phyloP scores from a whole-genome alignment of 805 yeast genomes.

The Cyberlindnera euphorbiiphila region DNA sequence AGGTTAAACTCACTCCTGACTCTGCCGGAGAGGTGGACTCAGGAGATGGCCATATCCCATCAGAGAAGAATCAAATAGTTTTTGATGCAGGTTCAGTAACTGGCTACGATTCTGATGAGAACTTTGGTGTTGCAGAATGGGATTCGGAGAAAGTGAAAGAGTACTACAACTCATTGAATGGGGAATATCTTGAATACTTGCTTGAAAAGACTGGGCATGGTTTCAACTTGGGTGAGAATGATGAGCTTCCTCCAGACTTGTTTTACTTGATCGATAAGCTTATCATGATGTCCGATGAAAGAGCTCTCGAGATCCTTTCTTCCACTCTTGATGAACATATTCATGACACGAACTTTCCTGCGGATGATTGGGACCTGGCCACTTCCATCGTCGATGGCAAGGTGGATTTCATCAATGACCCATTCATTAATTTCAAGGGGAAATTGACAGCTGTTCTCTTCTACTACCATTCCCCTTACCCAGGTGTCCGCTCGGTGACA shows the following conservation, averaged over 20 bases:
- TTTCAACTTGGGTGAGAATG: slow-evolving; percentile 10
- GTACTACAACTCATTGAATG: too few species aligned
- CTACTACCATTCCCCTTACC: slow-evolving; percentile 50
- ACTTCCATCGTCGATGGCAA: slow-evolving; percentile 3
- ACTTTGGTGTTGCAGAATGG: too few species aligned
- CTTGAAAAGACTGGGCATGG: slow-evolving; percentile 21
- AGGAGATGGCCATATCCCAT: too few species aligned
- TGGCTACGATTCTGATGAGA: too few species aligned
- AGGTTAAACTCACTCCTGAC: too few species aligned
- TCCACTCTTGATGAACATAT: slow-evolving; percentile 38
- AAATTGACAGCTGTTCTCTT: slow-evolving; percentile 9
- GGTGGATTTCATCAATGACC: slow-evolving; percentile 3
- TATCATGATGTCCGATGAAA: slow-evolving; percentile 27
- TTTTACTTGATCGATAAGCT: slow-evolving; percentile 14
- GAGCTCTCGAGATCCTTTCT: slow-evolving; percentile 26
- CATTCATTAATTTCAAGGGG: slow-evolving; percentile 8
- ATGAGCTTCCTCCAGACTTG: slow-evolving; percentile 15
- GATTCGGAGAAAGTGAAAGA: too few species aligned
- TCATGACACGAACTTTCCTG: slow-evolving; percentile 46
- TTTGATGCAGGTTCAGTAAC: too few species aligned
- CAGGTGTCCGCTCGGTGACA: slow-evolving; percentile 63
- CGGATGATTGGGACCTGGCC: slow-evolving; percentile 19
- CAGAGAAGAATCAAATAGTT: too few species aligned
- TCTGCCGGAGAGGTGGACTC: too few species aligned
- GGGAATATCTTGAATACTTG: too few species aligned